Evolutionary conservation across 768 basidiomycete genomes (phyloP).

Genomic region (Lactarius sanguifluus): DNA sequence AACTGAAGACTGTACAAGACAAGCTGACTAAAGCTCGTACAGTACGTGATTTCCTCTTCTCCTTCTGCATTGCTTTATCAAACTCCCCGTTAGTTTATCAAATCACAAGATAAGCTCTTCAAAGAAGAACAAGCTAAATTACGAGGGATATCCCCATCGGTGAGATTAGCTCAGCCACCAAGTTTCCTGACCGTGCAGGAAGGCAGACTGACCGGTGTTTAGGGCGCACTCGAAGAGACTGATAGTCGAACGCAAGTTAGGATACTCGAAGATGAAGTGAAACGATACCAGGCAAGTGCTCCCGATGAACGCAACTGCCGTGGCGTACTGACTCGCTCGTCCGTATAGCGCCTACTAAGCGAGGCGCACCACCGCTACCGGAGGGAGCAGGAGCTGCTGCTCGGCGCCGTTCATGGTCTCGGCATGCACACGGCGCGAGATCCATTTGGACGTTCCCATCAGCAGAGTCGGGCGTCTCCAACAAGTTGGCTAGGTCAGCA

Average conservation of each 20-base stretch:
- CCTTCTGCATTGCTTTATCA: not conserved
- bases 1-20: conserved; percentile 66
- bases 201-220: conserved; percentile 12
- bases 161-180: conserved; percentile 34
- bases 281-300: conserved; percentile 19
- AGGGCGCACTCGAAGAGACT: conserved; percentile 69
- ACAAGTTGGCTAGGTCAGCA: conserved; percentile 31
- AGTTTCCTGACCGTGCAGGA: not conserved
- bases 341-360: conserved; percentile 20
- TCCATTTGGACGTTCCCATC: conserved; percentile 20
- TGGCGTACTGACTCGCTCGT: not conserved
- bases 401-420: conserved; percentile 23
- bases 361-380: conserved; percentile 29
- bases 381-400: conserved; percentile 29
- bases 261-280: conserved; percentile 58
- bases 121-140: conserved; percentile 74
- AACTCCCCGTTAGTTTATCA: conserved; percentile 67
- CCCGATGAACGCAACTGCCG: conserved; percentile 31
- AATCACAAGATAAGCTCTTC: conserved; percentile 86
- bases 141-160: conserved; percentile 45
- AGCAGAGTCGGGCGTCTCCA: conserved; percentile 16
- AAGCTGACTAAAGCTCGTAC: conserved; percentile 79
- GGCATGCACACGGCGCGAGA: conserved; percentile 27
- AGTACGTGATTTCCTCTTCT: conserved; percentile 40
- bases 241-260: conserved; percentile 67